A percentile compares a stretch with the other conserved stretches of the same genome.
These are phyloP conservation scores for Rosa persica DNA, from an alignment of 306 rosid species.

Conservation along the genomic window DNA sequence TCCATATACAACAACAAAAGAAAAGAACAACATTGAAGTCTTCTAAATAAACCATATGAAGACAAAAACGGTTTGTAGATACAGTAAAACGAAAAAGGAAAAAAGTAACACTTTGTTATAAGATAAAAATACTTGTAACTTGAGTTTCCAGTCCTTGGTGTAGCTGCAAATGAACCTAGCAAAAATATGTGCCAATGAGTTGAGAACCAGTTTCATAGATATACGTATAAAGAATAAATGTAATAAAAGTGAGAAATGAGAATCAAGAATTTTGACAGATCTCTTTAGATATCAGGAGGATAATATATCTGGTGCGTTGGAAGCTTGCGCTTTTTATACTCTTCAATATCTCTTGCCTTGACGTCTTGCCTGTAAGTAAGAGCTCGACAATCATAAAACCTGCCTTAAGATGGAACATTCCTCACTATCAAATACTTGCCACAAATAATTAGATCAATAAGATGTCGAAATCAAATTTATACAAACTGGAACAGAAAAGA, in stretches of 20 bases:
- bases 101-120: too few relatives aligned
- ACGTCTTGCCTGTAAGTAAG: conserved; percentile 70
- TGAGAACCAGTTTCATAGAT: too few relatives aligned
- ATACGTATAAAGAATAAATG: neutral
- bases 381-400: conserved; percentile 74
- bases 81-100: too few relatives aligned
- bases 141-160: too few relatives aligned
- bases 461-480: neutral
- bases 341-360: conserved; percentile 70
- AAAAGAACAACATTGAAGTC: too few relatives aligned
- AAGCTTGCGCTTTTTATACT: conserved; percentile 55
- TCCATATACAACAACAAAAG: too few relatives aligned
- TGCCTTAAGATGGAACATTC: conserved; percentile 83
- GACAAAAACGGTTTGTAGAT: too few relatives aligned
- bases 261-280: neutral
- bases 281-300: neutral
- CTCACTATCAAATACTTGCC: conserved; percentile 73
- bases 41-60: too few relatives aligned
- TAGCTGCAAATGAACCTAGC: too few relatives aligned
- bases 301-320: conserved; percentile 78
- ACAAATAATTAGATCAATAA: neutral
- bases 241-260: conserved; percentile 7
- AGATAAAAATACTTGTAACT: too few relatives aligned
- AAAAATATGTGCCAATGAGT: too few relatives aligned
- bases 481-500: neutral